phyloP scores from a whole-genome alignment of 106 monocot species.

The Phalaenopsis aphrodite region DNA sequence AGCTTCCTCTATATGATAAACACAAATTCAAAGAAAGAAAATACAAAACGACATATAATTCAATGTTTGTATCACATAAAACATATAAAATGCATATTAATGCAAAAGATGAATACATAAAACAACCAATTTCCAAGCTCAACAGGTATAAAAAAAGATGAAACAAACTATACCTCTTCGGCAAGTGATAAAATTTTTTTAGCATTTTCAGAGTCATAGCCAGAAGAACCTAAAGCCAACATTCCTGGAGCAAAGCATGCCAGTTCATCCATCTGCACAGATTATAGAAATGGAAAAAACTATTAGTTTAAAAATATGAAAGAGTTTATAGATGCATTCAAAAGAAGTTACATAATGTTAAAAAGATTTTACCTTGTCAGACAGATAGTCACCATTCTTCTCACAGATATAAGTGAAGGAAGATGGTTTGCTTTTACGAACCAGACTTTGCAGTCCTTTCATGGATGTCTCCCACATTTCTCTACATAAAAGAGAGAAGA shows the following conservation, averaged over 20 bases:
- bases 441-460: constrained; percentile 64
- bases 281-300: not conserved
- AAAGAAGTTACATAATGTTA: not conserved
- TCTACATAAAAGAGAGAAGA: constrained; percentile 23
- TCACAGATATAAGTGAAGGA: constrained; percentile 86
- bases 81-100: not conserved
- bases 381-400: constrained; percentile 62
- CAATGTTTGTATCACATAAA: too few species aligned
- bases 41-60: too few species aligned
- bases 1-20: too few species aligned
- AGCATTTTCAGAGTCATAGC: constrained; percentile 61
- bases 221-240: constrained; percentile 75
- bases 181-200: constrained; percentile 60
- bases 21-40: not conserved
- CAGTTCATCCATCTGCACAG: constrained; percentile 87
- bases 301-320: not conserved
- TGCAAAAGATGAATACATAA: not conserved
- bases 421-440: constrained; percentile 66
- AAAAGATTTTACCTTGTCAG: constrained; percentile 51
- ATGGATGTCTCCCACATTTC: constrained; percentile 97
- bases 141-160: not conserved
- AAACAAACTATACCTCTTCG: constrained; percentile 48
- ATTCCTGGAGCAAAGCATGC: constrained; percentile 94
- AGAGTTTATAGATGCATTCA: not conserved
- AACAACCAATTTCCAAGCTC: not conserved